Evolutionary conservation across 495 filamentous ascomycete species (phyloP).

Genomic region (Hypoxylon lenormandii): DNA sequence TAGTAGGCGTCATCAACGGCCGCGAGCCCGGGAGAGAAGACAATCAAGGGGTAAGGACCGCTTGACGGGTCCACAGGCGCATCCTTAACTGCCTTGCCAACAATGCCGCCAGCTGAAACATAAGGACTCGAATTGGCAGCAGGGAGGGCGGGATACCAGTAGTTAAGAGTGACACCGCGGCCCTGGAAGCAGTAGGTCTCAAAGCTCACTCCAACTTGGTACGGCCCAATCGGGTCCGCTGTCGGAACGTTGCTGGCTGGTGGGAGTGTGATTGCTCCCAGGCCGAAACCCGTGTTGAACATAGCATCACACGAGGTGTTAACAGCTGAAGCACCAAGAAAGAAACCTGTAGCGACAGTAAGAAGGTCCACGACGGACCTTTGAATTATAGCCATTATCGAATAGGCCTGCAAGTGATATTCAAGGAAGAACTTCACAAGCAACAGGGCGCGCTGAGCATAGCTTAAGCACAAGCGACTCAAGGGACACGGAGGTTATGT

Average conservation of each 20-base stretch:
- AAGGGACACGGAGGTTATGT: no score
- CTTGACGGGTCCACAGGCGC: slow-evolving; percentile 6
- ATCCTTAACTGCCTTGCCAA: slow-evolving; percentile 9
- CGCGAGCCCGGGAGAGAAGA: slow-evolving; percentile 5
- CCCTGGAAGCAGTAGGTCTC: slow-evolving; percentile 11
- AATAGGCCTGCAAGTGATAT: not conserved
- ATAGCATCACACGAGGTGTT: not conserved
- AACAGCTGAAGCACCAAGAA: not conserved
- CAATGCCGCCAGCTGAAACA: slow-evolving; percentile 6
- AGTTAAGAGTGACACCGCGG: slow-evolving; percentile 1
- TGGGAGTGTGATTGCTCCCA: not conserved
- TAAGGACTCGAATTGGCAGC: not conserved
- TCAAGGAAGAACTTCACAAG: not conserved
- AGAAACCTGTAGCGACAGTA: not conserved
- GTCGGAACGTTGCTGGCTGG: slow-evolving; percentile 1
- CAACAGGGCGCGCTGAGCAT: not conserved
- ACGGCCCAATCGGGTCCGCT: slow-evolving; percentile 1
- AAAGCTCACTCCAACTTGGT: slow-evolving; percentile 10
- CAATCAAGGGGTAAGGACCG: slow-evolving; percentile 7
- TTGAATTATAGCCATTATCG: slow-evolving; percentile 1
- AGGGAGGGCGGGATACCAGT: slow-evolving; percentile 6
- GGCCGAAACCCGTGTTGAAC: slow-evolving; percentile 9
- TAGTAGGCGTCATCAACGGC: slow-evolving; percentile 12
- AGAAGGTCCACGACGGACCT: not conserved
- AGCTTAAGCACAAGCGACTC: not conserved